Conservation (phyloP, 2,329 filamentous ascomycete genomes). For the Aspergillus alliaceus region DNA sequence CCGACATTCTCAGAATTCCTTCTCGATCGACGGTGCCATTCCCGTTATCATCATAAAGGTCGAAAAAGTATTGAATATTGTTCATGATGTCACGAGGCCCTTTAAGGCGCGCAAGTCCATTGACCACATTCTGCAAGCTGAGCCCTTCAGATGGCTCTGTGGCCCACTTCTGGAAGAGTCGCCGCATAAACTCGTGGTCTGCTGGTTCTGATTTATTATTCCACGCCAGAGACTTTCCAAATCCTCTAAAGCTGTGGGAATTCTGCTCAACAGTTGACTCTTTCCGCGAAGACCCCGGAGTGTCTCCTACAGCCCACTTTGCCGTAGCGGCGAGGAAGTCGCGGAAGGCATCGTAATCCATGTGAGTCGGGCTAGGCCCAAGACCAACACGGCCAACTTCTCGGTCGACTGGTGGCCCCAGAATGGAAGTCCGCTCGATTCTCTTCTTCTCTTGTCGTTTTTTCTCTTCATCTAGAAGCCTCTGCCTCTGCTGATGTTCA, state of each 20-base stretch:
- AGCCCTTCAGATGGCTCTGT: constrained; percentile 72
- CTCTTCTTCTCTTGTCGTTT: constrained; percentile 64
- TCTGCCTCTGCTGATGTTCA: constrained; percentile 81
- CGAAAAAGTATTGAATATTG: constrained; percentile 96
- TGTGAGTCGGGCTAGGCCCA: constrained; percentile 83
- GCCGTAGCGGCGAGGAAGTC: constrained; percentile 89
- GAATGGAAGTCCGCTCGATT: constrained; percentile 39
- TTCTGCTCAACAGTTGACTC: constrained; percentile 51
- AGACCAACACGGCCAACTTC: constrained; percentile 86
- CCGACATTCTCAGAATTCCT: constrained; percentile 90
- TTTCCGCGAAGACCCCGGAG: constrained; percentile 62
- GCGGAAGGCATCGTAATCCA: constrained; percentile 96
- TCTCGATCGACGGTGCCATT: constrained; percentile 93
- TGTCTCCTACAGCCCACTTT: constrained; percentile 91
- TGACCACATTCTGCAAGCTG: constrained; percentile 87
- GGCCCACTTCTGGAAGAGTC: constrained; percentile 88
- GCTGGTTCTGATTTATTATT: constrained; percentile 67
- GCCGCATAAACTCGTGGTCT: constrained; percentile 90
- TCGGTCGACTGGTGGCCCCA: constrained; percentile 55
- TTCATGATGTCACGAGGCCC: constrained; percentile 96
- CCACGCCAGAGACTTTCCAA: constrained; percentile 54
- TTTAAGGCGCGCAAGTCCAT: constrained; percentile 86
- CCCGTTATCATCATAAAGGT: constrained; percentile 89
- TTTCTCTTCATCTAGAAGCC: constrained; percentile 73
- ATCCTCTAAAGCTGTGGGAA: constrained; percentile 57